phyloP scores from a whole-genome alignment of 2,329 filamentous ascomycete species.

The Apiospora koreana region DNA sequence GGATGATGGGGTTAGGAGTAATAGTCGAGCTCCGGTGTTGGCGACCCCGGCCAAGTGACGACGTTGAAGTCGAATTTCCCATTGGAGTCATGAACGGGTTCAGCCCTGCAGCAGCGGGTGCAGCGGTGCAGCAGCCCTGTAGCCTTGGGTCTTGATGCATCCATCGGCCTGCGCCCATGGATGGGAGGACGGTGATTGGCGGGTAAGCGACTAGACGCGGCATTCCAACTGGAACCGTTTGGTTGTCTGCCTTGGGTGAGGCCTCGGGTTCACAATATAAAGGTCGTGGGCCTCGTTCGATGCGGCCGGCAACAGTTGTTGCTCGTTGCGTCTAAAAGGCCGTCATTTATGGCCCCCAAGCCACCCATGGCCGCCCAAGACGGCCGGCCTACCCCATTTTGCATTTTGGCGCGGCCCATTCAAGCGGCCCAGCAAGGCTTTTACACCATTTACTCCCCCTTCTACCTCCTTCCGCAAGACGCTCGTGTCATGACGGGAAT shows the following conservation, averaged over 20 bases:
- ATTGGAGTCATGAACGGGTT: background rate
- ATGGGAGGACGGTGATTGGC: conserved; percentile 25
- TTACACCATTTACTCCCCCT: too few species aligned
- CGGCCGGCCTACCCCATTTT: conserved; percentile 24
- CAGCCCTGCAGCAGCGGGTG: background rate
- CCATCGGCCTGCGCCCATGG: background rate
- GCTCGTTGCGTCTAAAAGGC: conserved; percentile 22
- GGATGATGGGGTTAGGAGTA: conserved; percentile 6
- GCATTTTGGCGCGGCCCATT: conserved; percentile 25
- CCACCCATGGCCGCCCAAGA: conserved; percentile 25
- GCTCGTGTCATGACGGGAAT: background rate
- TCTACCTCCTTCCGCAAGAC: background rate
- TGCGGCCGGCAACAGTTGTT: conserved; percentile 22
- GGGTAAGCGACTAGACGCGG: conserved; percentile 25
- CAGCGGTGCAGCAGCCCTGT: background rate
- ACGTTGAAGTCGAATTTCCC: conserved; percentile 1
- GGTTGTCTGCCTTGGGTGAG: conserved; percentile 27
- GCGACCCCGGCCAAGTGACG: conserved; percentile 1
- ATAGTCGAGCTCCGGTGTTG: background rate
- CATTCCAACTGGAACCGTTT: conserved; percentile 16
- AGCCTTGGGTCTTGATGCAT: conserved; percentile 1
- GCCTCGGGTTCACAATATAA: conserved; percentile 26
- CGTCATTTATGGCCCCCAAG: conserved; percentile 30
- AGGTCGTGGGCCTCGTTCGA: conserved; percentile 24
- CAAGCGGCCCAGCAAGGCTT: conserved; percentile 29